A percentile compares a stretch with the other conserved stretches of the same genome.
These are phyloP conservation scores for Hordeum marinum DNA, from an alignment of 176 grass and related monocot species.

Conservation along the genomic window DNA sequence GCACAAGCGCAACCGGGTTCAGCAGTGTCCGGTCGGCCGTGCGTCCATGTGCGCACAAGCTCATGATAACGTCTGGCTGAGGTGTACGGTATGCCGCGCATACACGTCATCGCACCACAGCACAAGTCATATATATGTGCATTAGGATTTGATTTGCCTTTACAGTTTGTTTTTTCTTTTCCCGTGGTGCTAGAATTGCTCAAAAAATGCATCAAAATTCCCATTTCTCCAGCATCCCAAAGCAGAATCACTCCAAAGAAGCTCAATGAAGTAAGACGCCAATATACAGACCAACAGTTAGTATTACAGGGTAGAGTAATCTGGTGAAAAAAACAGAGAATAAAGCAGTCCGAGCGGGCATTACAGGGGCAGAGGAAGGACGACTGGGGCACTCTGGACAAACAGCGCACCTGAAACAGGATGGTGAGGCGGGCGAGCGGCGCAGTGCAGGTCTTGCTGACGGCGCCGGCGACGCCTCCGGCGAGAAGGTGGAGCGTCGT, in stretches of 20 bases:
- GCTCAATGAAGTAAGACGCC: background rate
- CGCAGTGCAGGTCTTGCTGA: slow-evolving; percentile 98
- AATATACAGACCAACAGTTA: background rate
- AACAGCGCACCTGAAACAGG: slow-evolving; percentile 69
- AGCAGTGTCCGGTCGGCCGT: no score
- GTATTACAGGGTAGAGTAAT: background rate
- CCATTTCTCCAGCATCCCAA: background rate
- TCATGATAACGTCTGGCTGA: no score
- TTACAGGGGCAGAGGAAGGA: background rate
- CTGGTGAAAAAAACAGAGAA: background rate
- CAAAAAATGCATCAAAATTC: background rate
- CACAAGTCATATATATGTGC: background rate
- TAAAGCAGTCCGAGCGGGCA: background rate
- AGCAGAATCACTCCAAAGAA: background rate
- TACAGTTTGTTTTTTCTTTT: background rate
- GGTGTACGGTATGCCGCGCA: no score
- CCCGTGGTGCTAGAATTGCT: background rate
- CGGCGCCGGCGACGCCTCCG: slow-evolving; percentile 78
- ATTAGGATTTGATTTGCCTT: background rate
- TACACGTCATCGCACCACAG: no score
- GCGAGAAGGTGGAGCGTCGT: slow-evolving; percentile 69
- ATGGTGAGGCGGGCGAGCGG: slow-evolving; percentile 92
- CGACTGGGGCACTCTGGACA: background rate
- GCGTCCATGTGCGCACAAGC: no score
- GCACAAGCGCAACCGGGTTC: no score